phyloP scores from a whole-genome alignment of 352 stramenopile genomes.

The Phytophthora aleatoria region DNA sequence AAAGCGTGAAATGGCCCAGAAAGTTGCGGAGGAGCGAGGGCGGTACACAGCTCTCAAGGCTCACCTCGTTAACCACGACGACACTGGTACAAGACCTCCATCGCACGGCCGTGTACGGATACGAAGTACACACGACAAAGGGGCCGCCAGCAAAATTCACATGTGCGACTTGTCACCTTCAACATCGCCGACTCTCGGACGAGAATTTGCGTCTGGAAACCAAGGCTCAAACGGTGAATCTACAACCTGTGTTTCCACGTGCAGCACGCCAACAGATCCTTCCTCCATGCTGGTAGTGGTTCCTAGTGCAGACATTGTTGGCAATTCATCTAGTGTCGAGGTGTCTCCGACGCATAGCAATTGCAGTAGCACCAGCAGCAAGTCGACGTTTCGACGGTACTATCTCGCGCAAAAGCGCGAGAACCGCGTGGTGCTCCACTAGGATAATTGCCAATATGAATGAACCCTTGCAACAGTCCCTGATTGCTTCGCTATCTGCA shows the following conservation, averaged over 20 bases:
- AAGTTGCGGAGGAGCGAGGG: slow-evolving; percentile 52
- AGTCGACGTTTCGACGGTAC: slow-evolving; percentile 44
- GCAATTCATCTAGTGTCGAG: slow-evolving; percentile 12
- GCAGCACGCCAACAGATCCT: slow-evolving; percentile 11
- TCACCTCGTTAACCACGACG: slow-evolving; percentile 37
- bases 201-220: slow-evolving; percentile 6
- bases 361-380: slow-evolving; percentile 20
- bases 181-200: neutral
- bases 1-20: slow-evolving; percentile 47
- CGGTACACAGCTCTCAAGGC: slow-evolving; percentile 49
- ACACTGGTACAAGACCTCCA: neutral
- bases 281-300: slow-evolving; percentile 9
- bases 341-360: slow-evolving; percentile 26
- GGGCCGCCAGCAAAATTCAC: slow-evolving; percentile 1
- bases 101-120: neutral
- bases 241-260: slow-evolving; percentile 2
- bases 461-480: slow-evolving; percentile 10
- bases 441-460: slow-evolving; percentile 18
- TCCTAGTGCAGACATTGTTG: slow-evolving; percentile 9
- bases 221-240: slow-evolving; percentile 13
- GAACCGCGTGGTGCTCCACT: slow-evolving; percentile 19
- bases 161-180: slow-evolving; percentile 13
- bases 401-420: slow-evolving; percentile 41
- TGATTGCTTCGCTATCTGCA: slow-evolving; percentile 6
- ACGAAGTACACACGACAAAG: slow-evolving; percentile 1